Percentiles rank a stretch among this genome's conserved stretches.
Evolutionary conservation across 148 eudicot species (phyloP).

Genomic region (Fallopia convolvulus): DNA sequence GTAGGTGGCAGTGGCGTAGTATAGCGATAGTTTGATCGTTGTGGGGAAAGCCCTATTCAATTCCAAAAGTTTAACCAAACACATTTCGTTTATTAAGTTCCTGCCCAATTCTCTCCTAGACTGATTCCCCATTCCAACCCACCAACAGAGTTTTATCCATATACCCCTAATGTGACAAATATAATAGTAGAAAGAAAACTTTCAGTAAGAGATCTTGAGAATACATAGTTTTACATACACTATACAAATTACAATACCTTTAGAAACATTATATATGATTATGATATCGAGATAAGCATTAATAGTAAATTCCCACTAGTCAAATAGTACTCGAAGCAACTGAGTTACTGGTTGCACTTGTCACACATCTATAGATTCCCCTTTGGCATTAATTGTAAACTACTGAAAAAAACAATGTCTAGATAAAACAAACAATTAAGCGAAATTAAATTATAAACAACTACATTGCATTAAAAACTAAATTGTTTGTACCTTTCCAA

Average conservation of each 20-base stretch:
- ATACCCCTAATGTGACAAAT: neutral
- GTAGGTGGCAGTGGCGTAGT: neutral
- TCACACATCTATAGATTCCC: neutral
- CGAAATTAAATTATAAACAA: neutral
- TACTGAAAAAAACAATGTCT: neutral
- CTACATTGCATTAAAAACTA: neutral
- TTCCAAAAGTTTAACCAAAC: neutral
- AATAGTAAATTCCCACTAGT: neutral
- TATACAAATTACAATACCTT: neutral
- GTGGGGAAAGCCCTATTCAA: neutral
- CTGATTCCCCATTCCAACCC: neutral
- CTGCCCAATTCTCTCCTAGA: neutral
- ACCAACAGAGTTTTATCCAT: neutral
- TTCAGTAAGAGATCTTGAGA: neutral
- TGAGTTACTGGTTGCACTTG: neutral
- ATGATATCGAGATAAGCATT: neutral
- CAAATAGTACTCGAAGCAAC: neutral
- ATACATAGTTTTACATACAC: neutral
- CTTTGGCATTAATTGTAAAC: neutral
- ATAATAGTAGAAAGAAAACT: neutral
- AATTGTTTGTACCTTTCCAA: slow-evolving; percentile 58
- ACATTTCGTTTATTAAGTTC: neutral
- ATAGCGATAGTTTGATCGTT: neutral
- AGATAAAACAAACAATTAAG: neutral
- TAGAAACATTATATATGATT: neutral